These are phyloP conservation scores for Wickerhamomyces bovis DNA, from an alignment of 805 yeast species.

Conservation along the genomic window DNA sequence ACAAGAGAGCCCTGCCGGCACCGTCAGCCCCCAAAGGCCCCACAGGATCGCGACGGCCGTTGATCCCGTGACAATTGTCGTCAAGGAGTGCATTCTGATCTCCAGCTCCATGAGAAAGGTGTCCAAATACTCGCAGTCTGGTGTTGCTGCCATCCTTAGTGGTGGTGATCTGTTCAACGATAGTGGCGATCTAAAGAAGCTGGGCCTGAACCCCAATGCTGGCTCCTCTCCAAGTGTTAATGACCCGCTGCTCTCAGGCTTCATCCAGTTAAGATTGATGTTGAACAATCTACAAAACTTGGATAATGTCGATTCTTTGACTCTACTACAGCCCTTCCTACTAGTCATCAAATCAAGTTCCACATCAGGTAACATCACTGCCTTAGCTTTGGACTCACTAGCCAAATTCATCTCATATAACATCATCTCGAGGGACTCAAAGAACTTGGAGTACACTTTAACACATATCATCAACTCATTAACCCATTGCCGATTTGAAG, in stretches of 20 bases:
- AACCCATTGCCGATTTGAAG: conserved; percentile 94
- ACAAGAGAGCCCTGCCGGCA: neutral
- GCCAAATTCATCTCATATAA: conserved; percentile 66
- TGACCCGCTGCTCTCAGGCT: conserved; percentile 69
- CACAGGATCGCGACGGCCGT: conserved; percentile 33
- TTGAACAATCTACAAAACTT: conserved; percentile 49
- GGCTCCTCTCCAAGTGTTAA: conserved; percentile 26
- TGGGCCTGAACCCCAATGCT: conserved; percentile 13
- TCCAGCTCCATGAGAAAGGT: conserved; percentile 87
- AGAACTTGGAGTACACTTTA: conserved; percentile 50
- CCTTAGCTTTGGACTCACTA: conserved; percentile 70
- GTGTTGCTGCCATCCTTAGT: conserved; percentile 81
- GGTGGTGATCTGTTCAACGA: conserved; percentile 48
- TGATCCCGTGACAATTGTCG: conserved; percentile 76
- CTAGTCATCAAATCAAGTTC: conserved; percentile 76
- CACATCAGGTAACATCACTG: conserved; percentile 82
- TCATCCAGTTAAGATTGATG: conserved; percentile 71
- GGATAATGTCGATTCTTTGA: conserved; percentile 57
- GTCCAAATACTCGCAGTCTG: conserved; percentile 67
- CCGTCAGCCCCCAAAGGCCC: neutral
- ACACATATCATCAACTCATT: conserved; percentile 61
- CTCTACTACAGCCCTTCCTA: conserved; percentile 81
- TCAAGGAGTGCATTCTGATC: conserved; percentile 82
- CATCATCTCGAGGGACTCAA: conserved; percentile 51
- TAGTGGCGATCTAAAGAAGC: conserved; percentile 32